Percentiles rank a stretch among this genome's conserved stretches.
phyloP scores from a whole-genome alignment of 208 protist species.

The Leishmania lainsoni region DNA sequence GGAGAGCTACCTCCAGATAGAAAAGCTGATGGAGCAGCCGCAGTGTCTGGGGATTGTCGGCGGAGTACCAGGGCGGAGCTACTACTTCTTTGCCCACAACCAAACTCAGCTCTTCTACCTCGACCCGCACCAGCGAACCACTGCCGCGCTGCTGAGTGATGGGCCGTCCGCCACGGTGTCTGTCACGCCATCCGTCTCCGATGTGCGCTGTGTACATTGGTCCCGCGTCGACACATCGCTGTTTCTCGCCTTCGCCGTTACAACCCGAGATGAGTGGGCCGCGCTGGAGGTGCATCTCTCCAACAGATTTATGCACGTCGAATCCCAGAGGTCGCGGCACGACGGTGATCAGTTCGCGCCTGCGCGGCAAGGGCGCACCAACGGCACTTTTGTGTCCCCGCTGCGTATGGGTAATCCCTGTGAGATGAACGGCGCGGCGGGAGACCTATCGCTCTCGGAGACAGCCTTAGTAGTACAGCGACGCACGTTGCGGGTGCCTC shows the following conservation, averaged over 20 bases:
- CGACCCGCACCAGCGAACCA: constrained; percentile 67
- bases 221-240: constrained; percentile 68
- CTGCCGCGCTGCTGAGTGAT: constrained; percentile 36
- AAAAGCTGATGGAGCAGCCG: constrained; percentile 55
- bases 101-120: constrained; percentile 67
- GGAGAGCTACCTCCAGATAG: constrained; percentile 57
- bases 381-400: constrained; percentile 28
- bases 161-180: constrained; percentile 11
- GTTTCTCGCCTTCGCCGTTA: constrained; percentile 67
- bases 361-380: constrained; percentile 7
- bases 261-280: constrained; percentile 38
- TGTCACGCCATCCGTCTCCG: constrained; percentile 35
- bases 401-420: constrained; percentile 10
- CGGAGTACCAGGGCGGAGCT: constrained; percentile 64
- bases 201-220: constrained; percentile 62
- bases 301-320: constrained; percentile 44
- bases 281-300: constrained; percentile 34
- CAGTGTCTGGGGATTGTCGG: constrained; percentile 72
- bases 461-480: neutral
- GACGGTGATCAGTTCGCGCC: constrained; percentile 26
- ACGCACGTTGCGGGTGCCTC: constrained; percentile 12
- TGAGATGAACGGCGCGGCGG: constrained; percentile 1
- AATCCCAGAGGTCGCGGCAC: constrained; percentile 15
- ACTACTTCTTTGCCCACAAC: constrained; percentile 77
- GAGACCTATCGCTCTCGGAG: neutral